Base-by-base conservation (phyloP, 106 monocot species). In the Dendrobium officinale region DNA sequence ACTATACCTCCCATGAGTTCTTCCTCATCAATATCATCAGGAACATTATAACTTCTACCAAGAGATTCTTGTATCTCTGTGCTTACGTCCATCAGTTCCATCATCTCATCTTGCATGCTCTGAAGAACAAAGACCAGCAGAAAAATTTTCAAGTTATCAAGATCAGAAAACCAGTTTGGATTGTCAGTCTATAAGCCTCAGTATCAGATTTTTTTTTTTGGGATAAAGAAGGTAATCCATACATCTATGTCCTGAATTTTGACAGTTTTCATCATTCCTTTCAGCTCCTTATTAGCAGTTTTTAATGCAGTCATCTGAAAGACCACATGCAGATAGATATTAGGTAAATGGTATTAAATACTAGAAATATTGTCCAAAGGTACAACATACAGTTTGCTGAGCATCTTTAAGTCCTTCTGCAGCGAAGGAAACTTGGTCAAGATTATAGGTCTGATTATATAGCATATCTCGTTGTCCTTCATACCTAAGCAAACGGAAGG, bases 61-160 rank as follows among this genome's bases (percentile, higher is more conserved):
- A 98, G 94, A 37, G 98, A 86, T 80, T 98, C 98, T 91, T 98
- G 98, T 59, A 98, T 95, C 79, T 98, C 98, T 27, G 80, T 87
- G 78, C 98, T 98, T 49, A 91, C 84, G 75, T 98, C 98, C 98
- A 98, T 92, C 82, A 98, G 81, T 86, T 98, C 94, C 89, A 88
- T 94, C 98, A 98, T 98, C 61, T 98, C 94, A 85, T 98, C 97
- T 98, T 98, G 98, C 94, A 98, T 87, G 59, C 86, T 98, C 97
- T 98, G 19, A 40, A 24, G 27, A 68, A 33, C 1, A 26, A 56
- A 68, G 37, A 84, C 81, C 61, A 81, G 59, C 13, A 9, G 20
- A 27, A 31, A 31, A 54, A 31, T 31, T 75, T 75, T 33, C 4
- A 47, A 75, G 2, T 75, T 13, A 75, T 45, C 3, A 47, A 11